Base-by-base conservation (phyloP, 495 filamentous ascomycete species). In the Terfezia claveryi region DNA sequence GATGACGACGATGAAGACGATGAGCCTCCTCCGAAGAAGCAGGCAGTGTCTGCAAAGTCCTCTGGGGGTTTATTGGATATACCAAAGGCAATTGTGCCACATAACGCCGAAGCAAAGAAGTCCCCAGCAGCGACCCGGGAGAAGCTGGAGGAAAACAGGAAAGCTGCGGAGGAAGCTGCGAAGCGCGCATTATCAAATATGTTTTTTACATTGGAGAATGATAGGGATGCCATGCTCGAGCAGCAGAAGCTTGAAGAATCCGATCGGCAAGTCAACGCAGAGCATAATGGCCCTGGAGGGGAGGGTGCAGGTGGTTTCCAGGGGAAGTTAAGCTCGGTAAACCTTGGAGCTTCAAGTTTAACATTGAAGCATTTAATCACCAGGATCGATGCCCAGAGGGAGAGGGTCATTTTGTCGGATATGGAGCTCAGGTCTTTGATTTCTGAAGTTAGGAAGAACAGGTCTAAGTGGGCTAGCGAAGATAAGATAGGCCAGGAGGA, bases 401-500 rank as follows among this genome's bases (percentile, higher is more conserved):
- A 85, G 46, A 76, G 81, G 69, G 89, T 99, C 17, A 74, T 77
- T 57, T 87, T 92, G 10, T 92, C 86, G 4, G 92, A 99, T 68
- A 81, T 85, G 10, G 89, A 99, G 61, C 75, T 99, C 46, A 78
- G 92, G 53, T 83, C 76, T 51, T 70, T 99, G 56, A 89, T 99
- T 76, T 92, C 87, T 61, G 92, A 99, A 64, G 91, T 96, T 10
- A 79, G 91, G 54, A 96, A 96, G 64, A 94, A 94, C 63, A 73
- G 91, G 59, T 94, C 89, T 67, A 99, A 99, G 68, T 99, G 91
- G 91, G 91, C 91, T 17, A 95, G 80, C 67, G 91, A 95, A 67
- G 91, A 99, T 54, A 88, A 89, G 59, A 80, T 99, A 53, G 85
- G 86, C 55, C 91, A 99, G 68, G 91, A 96, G 62, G 91, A 99